Base-by-base conservation (phyloP, 73 alveolate species). In the Effrenium voratum region DNA sequence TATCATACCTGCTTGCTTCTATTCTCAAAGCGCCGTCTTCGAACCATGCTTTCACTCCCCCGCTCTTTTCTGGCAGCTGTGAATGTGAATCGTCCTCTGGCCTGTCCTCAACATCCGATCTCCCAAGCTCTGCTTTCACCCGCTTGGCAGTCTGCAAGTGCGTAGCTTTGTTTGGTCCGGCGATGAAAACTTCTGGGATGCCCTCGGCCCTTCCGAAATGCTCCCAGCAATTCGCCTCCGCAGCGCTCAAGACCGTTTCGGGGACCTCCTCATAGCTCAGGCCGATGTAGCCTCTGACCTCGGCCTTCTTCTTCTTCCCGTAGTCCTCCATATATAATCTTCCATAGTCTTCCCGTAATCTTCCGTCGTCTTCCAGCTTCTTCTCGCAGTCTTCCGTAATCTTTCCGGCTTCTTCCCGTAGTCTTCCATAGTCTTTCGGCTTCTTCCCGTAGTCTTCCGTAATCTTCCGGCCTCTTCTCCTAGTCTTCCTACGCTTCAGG, bases 261-360 rank as follows among this genome's bases (percentile, higher is more conserved):
- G 92, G 92, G 50, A 82, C 68, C 13, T 82, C 75, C 36, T 34
- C 12, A 8, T 2, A 49, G 2, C 1, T 0, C 45, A 82, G 68
- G 49, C 49, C 92, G 70, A 34, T 50, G 34, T 82, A 82, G 47
- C 92, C 92, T 32, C 49, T 50, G 26, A 82, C 72, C 22, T 82
- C 76, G 3, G 36, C 28, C 3, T 50, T 36, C 47, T 19, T 38
- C 50, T 50, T 44, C 43, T 79, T 81, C 73, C n/a, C 15, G 44
- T 49, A 32, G n/a, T n/a, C n/a, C n/a, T n/a, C n/a, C n/a, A n/a
- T n/a, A n/a, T n/a, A n/a, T n/a, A n/a, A n/a, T n/a, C n/a, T n/a
- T n/a, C n/a, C n/a, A n/a, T n/a, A n/a, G n/a, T n/a, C n/a, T n/a
- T n/a, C n/a, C n/a, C n/a, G n/a, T n/a, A n/a, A n/a, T n/a, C n/a